Evolutionary conservation across 108 stramenopile genomes (phyloP), one percentile per base, ranked within the genome.

Genomic region (Chaetoceros muelleri): DNA sequence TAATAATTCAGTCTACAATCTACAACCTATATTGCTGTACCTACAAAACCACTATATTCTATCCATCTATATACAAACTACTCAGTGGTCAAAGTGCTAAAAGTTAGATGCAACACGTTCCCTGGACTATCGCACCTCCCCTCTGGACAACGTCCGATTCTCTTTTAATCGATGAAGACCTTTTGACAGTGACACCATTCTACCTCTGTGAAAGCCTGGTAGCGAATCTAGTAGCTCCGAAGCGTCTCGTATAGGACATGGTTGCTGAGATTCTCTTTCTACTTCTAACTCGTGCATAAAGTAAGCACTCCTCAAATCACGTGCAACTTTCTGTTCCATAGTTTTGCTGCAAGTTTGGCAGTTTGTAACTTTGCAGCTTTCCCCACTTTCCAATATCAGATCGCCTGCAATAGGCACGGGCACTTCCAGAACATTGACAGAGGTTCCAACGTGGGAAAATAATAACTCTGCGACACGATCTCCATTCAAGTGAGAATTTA

Each of bases 391-490:
- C 8, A 10, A 40, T 10, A 40, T 40, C 5, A 40, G 13, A 13
- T 40, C 34, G 13, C 34, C 34, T 10, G 34, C 5, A 5, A 40
- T 13, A 10, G 13, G 34, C 5, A 40, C 13, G 13, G 34, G 34
- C 5, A 5, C 13, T 40, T 40, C 34, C 13, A 40, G 13, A 10
- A 40, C 34, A 40, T 40, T 40, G 34, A 13, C 13, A 13, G 8
- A 10, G 5, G 34, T 10, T 40, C 34, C 34, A 40, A 40, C 34
- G 13, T 40, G 34, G 24, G 53, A 29, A 30, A 54, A 54, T 3
- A 54, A n/a, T 3, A 54, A 17, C 53, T 54, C 53, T 5, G 53
- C 53, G 28, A 54, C 53, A n/a, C 53, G 53, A 29, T 54, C 2
- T 5, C 53, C 53, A 17, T 54, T 25, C 19, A 54, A 16, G 25